phyloP scores from a whole-genome alignment of 139 green algal genomes.

The Mesotaenium endlicherianum region DNA sequence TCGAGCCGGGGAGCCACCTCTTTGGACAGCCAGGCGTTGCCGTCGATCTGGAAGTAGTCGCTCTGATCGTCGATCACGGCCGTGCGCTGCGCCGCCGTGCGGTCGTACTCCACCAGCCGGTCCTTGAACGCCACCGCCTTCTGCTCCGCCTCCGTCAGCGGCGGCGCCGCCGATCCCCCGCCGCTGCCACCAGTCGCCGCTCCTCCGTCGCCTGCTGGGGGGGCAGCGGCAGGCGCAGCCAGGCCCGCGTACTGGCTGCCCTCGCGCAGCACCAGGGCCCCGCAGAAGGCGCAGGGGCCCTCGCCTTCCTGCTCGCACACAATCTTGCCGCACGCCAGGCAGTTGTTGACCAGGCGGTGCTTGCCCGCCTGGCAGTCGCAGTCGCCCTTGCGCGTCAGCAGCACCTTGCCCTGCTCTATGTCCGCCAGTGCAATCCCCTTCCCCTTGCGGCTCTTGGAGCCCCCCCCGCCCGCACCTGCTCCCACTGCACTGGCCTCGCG shows the following conservation, averaged over 20 bases:
- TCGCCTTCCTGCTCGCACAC: conserved; percentile 54
- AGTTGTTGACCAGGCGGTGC: conserved; percentile 52
- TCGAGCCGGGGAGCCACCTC: too few species aligned
- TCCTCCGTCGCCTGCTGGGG: conserved; percentile 9
- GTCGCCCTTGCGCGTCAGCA: conserved; percentile 1
- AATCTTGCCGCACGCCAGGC: conserved; percentile 49
- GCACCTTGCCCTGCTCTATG: not conserved
- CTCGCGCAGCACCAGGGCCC: conserved; percentile 40
- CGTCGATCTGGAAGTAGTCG: conserved; percentile 92
- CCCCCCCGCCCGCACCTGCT: not conserved
- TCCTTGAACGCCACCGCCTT: conserved; percentile 49
- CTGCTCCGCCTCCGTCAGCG: conserved; percentile 10
- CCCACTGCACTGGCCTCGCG: not conserved
- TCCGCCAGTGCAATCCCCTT: not conserved
- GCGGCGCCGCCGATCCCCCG: not conserved
- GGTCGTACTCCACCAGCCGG: conserved; percentile 53
- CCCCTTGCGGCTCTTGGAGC: not conserved
- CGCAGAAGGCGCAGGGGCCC: conserved; percentile 55
- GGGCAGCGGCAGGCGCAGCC: not conserved
- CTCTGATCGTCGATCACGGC: conserved; percentile 89
- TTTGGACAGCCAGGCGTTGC: conserved; percentile 80
- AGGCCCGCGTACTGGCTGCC: conserved; percentile 3
- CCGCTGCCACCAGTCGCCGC: not conserved
- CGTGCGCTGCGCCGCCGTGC: conserved; percentile 69
- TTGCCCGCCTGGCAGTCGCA: conserved; percentile 52